Evolutionary conservation across 2,329 filamentous ascomycete species (phyloP).

Genomic region (Nigrospora osmanthi): DNA sequence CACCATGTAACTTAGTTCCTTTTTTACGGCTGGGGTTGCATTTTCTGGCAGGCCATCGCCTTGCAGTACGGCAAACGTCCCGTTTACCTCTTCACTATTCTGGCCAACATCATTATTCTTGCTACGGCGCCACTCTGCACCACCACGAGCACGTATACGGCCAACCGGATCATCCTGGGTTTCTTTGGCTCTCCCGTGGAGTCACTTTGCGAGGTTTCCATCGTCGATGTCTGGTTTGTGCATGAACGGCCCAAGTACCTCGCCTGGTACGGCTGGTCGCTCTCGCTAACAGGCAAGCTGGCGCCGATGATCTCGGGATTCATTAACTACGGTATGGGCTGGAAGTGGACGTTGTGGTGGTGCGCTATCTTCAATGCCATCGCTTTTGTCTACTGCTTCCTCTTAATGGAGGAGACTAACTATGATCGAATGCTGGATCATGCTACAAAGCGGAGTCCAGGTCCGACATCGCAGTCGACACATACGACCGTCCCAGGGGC

Average conservation of each 20-base stretch:
- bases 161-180: slow-evolving; percentile 18
- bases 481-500: too few relatives aligned
- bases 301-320: slow-evolving; percentile 25
- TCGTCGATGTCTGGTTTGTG: slow-evolving; percentile 18
- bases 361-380: slow-evolving; percentile 19
- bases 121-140: slow-evolving; percentile 17
- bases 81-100: slow-evolving; percentile 19
- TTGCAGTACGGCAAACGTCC: slow-evolving; percentile 21
- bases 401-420: slow-evolving; percentile 47
- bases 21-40: slow-evolving; percentile 23
- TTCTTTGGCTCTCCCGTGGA: slow-evolving; percentile 20
- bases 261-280: slow-evolving; percentile 17
- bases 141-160: slow-evolving; percentile 15
- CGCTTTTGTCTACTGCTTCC: slow-evolving; percentile 28
- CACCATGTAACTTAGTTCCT: slow-evolving; percentile 14
- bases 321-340: slow-evolving; percentile 21
- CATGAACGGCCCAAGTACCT: slow-evolving; percentile 19
- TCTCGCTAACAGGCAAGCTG: slow-evolving; percentile 19
- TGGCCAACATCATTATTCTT: slow-evolving; percentile 15
- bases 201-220: slow-evolving; percentile 18
- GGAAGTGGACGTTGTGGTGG: slow-evolving; percentile 19
- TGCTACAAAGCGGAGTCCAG: neutral
- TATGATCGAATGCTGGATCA: slow-evolving; percentile 25
- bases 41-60: slow-evolving; percentile 23
- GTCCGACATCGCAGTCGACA: too few relatives aligned